A percentile compares a stretch with the other conserved stretches of the same genome.
Conservation (phyloP, 257 asterid species). For the Lantana camara region DNA sequence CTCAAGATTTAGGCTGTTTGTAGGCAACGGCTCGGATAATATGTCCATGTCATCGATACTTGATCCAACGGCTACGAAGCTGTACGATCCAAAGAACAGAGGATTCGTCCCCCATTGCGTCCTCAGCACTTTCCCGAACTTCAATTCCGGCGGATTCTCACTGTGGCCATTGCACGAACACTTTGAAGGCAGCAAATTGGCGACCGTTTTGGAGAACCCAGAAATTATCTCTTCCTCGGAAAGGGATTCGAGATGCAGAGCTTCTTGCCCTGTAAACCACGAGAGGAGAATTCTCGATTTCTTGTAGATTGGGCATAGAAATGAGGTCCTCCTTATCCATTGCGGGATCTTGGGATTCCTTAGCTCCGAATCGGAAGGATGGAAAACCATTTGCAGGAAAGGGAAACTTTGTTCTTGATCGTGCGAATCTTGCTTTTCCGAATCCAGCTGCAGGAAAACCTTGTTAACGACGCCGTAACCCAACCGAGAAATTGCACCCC, state of each 20-base stretch:
- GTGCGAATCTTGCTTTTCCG: slow-evolving; percentile 8
- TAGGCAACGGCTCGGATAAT: slow-evolving; percentile 86
- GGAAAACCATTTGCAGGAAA: slow-evolving; percentile 68
- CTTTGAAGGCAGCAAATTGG: slow-evolving; percentile 41
- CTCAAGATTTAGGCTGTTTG: slow-evolving; percentile 11
- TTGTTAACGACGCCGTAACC: slow-evolving; percentile 87
- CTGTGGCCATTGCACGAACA: slow-evolving; percentile 30
- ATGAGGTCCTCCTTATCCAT: slow-evolving; percentile 78
- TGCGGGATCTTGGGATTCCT: slow-evolving; percentile 54
- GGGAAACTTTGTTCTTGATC: slow-evolving; percentile 44
- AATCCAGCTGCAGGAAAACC: slow-evolving; percentile 61
- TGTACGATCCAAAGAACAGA: slow-evolving; percentile 78
- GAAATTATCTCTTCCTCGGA: slow-evolving; percentile 54
- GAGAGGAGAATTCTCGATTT: slow-evolving; percentile 53
- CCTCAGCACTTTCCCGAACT: slow-evolving; percentile 57
- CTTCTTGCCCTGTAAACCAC: slow-evolving; percentile 90
- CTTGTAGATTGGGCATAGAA: slow-evolving; percentile 55
- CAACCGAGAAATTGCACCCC: slow-evolving; percentile 63
- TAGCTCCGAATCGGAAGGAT: slow-evolving; percentile 35
- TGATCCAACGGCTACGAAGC: slow-evolving; percentile 84
- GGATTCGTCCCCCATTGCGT: slow-evolving; percentile 91
- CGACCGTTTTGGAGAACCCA: slow-evolving; percentile 63
- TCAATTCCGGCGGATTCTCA: slow-evolving; percentile 9
- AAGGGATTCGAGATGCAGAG: slow-evolving; percentile 65
- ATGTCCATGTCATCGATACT: slow-evolving; percentile 73